Evolutionary conservation across 306 rosid species (phyloP), one percentile per base, ranked within the genome.

Genomic region (Alnus rubra): DNA sequence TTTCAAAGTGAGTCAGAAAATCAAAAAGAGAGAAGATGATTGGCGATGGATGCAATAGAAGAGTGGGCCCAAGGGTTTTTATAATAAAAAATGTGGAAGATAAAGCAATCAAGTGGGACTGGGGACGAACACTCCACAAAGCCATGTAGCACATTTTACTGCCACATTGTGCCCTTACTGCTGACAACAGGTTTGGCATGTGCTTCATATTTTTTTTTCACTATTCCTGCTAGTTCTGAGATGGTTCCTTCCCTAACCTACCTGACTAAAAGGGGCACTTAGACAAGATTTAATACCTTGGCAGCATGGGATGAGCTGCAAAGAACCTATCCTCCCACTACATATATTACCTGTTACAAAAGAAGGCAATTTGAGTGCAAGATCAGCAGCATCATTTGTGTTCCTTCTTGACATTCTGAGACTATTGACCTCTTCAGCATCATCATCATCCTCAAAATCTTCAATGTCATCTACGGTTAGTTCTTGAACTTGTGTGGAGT

Each of bases 391-490:
- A 82, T 93, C 93, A 80, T 91, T 93, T 76, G 89, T 88, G 76
- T 84, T 91, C 89, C 98, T 90, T 81, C 90, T 85, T 52, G 97
- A 86, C 74, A 33, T 76, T 85, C 86, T 84, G 76, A 82, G 73
- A 73, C 87, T 84, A 44, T 82, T 85, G 9, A 87, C 83, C 74
- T 84, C 88, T 12, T 89, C 86, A 58, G 69, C 19, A 67, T 79
- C 84, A 23, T 81, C 84, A 1, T 90, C 96, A 49, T 94, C 97
- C 59, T 93, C 99, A 84, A 95, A 93, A 84, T 95, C 98, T 53
- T 93, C 98, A 74, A 95, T 95, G 82, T 91, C 99, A 89, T 95
- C 97, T 76, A 93, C 92, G 10, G 98, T 95, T 30, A 95, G 80
- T 81, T 93, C 99, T 74, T 82, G 90, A 83, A 85, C 88, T 79